Percentiles rank a stretch among this genome's conserved stretches.
Conservation (phyloP, 164 flowering plant genomes). For the Paratinospora sagittata region DNA sequence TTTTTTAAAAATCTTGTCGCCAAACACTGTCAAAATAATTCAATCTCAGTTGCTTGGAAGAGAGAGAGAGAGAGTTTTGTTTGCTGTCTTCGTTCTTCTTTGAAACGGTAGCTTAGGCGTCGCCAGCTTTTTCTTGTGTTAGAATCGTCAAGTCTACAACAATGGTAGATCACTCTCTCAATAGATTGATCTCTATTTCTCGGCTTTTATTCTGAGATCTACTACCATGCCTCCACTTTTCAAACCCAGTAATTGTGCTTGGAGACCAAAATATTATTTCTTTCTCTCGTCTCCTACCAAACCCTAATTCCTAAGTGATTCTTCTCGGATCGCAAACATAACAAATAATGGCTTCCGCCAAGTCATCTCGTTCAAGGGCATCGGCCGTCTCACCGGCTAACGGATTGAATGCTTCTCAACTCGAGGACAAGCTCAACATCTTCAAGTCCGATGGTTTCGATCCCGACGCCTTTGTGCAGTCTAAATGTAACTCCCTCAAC, state of each 20-base stretch:
- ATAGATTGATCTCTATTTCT: conserved; percentile 4
- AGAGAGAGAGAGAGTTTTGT: background rate
- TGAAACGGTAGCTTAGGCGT: conserved; percentile 1
- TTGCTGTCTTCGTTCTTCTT: conserved; percentile 6
- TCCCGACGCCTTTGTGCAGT: conserved; percentile 71
- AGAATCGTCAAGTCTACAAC: background rate
- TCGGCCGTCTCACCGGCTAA: conserved; percentile 25
- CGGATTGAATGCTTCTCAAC: conserved; percentile 31
- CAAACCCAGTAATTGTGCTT: background rate
- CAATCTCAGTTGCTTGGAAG: too few relatives aligned
- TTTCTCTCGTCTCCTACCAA: background rate
- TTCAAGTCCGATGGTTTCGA: conserved; percentile 80
- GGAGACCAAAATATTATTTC: background rate
- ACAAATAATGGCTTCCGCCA: conserved; percentile 35
- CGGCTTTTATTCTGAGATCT: background rate
- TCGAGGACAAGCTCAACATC: conserved; percentile 69
- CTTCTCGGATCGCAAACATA: background rate
- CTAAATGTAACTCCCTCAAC: conserved; percentile 74
- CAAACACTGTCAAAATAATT: too few relatives aligned
- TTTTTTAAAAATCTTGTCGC: too few relatives aligned
- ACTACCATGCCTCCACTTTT: background rate
- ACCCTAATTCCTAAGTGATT: background rate
- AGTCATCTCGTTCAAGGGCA: conserved; percentile 41
- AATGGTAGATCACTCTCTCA: background rate
- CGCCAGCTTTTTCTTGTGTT: background rate